Base-by-base conservation (phyloP, 2,329 filamentous ascomycete species). In the Ambrosiella beaveri region DNA sequence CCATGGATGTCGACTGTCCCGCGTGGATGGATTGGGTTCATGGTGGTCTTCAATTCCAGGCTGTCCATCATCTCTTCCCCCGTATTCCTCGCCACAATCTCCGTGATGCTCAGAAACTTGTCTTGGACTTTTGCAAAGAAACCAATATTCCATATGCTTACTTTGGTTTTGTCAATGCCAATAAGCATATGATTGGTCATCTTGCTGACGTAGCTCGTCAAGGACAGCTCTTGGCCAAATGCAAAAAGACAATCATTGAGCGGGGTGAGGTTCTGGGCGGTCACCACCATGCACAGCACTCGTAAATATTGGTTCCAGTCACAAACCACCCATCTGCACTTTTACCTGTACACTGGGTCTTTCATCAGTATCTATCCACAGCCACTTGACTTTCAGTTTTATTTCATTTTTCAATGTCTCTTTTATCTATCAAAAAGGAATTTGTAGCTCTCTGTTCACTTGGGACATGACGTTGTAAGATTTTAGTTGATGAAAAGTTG, bases 1-100 rank as follows among this genome's bases (percentile, higher is more conserved):
- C 89, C 11, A 95, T 95, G 88, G 88, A 95, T 63, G 82, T 95
- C 19, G 88, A 93, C 67, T 95, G 88, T 66, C 87, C 88, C 0
- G 75, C 78, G 11, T 95, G 89, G 88, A 75, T 95, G 11, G 88
- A 95, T 67, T 95, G 89, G 67, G 79, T 95, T 69, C 88, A 95
- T 64, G 88, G 88, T 19, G 89, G 88, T 3, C 73, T 95, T 62
- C 89, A 95, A 68, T 95, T 95, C 69, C 88, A 95, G 69, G 88
- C 84, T 7, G 84, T 95, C 56, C 88, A 95, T 66, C 88, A 95
- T 67, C 72, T 95, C 19, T 95, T 84, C 66, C 88, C 88, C 1
- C 79, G 88, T 9, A 81, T 95, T 62, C 89, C 89, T 8, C 77
- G 88, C 47, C 88, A 95, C 68, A 95, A 95, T 68, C 76, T 95